Evolutionary conservation across 2,329 filamentous ascomycete species (phyloP), one percentile per base, ranked within the genome.

Genomic region (Fusarium odoratissimum): DNA sequence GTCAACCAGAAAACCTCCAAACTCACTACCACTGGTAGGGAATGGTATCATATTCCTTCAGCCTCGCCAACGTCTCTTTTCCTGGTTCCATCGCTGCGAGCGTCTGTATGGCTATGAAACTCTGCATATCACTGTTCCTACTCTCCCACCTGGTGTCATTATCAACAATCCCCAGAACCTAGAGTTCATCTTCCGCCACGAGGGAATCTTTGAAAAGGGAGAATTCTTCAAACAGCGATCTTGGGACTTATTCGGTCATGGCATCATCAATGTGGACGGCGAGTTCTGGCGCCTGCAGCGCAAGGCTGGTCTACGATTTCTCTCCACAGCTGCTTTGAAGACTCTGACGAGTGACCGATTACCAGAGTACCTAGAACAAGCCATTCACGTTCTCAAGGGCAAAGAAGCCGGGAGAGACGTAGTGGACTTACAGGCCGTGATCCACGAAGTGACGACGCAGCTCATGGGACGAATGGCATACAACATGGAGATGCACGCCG

Each of bases 381-480:
- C 82, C 30, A 76, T 88, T 9, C 66, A 75, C 1, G 54, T 74
- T 4, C 80, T 91, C 8, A 74, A 80, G 57, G 56, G 72, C 1
- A 79, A 74, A 4, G 77, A 77, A 1, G 75, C 77, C 4, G 75
- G 68, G 1, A 75, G 76, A 3, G 72, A 66, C 4, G 67, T 81
- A 0, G 80, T 91, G 4, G 88, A 92, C 75, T 78, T 92, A 52
- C 89, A 91, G 73, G 82, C 81, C n/a, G 81, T 90, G 4, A 87
- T 91, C 49, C 88, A 90, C 59, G 89, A 91, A 76, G 86, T 92
- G 49, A 92, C 90, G 3, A 91, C 90, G 28, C 85, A 89, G 64
- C 77, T 92, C 30, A 91, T 92, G 87, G 90, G 90, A n/a, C 86
- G 86, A 68, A 90, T 91, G 88, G 90, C 90, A 19, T 92, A 92